Percentiles rank a stretch among this genome's conserved stretches.
Evolutionary conservation across 2,329 filamentous ascomycete species (phyloP).

Genomic region (Exophiala sp.): DNA sequence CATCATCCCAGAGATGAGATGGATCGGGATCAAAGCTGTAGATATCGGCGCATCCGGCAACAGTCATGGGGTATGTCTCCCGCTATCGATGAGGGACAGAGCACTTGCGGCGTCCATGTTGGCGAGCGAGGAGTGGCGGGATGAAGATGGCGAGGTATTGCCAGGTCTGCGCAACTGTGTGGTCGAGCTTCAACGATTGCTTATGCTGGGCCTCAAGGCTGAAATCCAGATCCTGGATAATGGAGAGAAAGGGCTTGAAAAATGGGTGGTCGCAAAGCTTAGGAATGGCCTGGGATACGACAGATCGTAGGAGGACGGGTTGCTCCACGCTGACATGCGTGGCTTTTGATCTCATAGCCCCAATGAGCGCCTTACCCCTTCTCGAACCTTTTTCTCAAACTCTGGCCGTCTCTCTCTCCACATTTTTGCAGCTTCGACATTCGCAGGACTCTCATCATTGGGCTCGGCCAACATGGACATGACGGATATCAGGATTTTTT

Average conservation of each 20-base stretch:
- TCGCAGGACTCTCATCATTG: constrained; percentile 93
- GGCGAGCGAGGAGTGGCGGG: constrained; percentile 48
- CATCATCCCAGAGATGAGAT: constrained; percentile 46
- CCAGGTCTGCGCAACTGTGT: constrained; percentile 36
- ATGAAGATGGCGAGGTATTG: constrained; percentile 42
- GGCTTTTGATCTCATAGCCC: constrained; percentile 48
- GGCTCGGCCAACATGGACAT: constrained; percentile 98
- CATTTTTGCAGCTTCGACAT: constrained; percentile 93
- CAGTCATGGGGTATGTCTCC: constrained; percentile 20
- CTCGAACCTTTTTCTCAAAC: constrained; percentile 80
- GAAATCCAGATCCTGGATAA: constrained; percentile 55
- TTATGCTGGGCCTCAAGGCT: constrained; percentile 57
- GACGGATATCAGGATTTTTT: constrained; percentile 93
- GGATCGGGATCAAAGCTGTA: constrained; percentile 52
- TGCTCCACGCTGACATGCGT: not conserved
- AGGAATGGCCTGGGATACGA: not conserved
- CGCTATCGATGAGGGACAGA: constrained; percentile 14
- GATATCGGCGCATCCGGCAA: constrained; percentile 33
- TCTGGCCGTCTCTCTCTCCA: constrained; percentile 79
- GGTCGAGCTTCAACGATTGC: constrained; percentile 53
- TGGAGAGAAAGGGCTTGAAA: constrained; percentile 36
- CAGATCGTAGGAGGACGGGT: not conserved
- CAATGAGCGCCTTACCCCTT: constrained; percentile 71
- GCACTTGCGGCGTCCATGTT: constrained; percentile 41
- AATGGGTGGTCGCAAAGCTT: constrained; percentile 35